phyloP scores from a whole-genome alignment of 2,329 filamentous ascomycete species.

The Colletotrichum spaethianum region DNA sequence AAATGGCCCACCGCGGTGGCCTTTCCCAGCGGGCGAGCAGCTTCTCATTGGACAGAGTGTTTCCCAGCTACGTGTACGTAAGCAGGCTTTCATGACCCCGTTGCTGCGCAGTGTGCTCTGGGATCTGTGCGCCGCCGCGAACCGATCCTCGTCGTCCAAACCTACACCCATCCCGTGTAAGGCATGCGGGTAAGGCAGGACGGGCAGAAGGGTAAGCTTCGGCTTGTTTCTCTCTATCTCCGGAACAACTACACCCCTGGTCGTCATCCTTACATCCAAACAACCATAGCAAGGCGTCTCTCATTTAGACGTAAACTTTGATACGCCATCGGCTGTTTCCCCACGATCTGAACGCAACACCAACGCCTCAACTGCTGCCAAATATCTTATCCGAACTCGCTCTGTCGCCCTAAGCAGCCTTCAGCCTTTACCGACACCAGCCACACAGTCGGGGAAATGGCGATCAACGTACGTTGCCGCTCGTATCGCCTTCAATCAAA shows the following conservation, averaged over 20 bases:
- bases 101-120: background rate
- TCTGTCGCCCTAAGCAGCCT: background rate
- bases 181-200: background rate
- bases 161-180: background rate
- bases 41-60: conserved; percentile 5
- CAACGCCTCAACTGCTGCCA: background rate
- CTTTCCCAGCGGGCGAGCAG: conserved; percentile 21
- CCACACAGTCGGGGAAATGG: background rate
- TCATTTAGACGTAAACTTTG: background rate
- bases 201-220: background rate
- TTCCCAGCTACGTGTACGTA: conserved; percentile 17
- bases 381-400: background rate
- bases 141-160: background rate
- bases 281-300: background rate
- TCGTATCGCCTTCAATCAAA: background rate
- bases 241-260: background rate
- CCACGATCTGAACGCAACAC: conserved; percentile 5
- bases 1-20: conserved; percentile 3
- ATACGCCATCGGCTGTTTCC: conserved; percentile 3
- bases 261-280: background rate
- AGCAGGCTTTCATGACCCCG: background rate
- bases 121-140: background rate
- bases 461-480: background rate
- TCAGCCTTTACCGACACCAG: background rate
- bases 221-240: background rate